phyloP scores from a whole-genome alignment of 371 early-diverging fungal genomes.

The Entomophthora muscae region DNA sequence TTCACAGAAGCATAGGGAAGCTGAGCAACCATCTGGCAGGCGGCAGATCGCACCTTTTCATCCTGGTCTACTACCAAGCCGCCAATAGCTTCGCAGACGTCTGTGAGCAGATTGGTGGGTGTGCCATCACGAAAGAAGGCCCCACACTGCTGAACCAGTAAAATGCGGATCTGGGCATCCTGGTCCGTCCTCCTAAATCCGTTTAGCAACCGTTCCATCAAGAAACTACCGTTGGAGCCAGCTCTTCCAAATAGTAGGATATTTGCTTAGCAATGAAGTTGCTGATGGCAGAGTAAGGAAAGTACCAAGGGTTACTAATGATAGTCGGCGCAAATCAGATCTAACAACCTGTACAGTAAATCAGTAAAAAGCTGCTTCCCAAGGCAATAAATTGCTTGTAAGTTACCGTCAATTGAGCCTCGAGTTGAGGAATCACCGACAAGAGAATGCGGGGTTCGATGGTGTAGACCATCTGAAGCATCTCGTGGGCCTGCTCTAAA shows the following conservation, averaged over 20 bases:
- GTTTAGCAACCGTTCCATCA: no score
- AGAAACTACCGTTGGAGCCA: slow-evolving; percentile 39
- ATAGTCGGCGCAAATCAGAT: slow-evolving; percentile 49
- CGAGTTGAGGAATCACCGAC: slow-evolving; percentile 85
- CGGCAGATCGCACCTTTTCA: slow-evolving; percentile 71
- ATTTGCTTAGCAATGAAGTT: slow-evolving; percentile 38
- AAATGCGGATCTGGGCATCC: slow-evolving; percentile 34
- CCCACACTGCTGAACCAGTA: slow-evolving; percentile 52
- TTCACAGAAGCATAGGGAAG: slow-evolving; percentile 34
- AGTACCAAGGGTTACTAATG: slow-evolving; percentile 60
- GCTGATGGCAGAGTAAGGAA: slow-evolving; percentile 55
- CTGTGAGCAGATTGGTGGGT: slow-evolving; percentile 17
- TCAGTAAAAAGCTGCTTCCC: neutral
- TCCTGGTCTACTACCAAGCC: slow-evolving; percentile 76
- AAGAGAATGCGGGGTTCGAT: slow-evolving; percentile 56
- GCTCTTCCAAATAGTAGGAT: slow-evolving; percentile 68
- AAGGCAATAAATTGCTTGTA: neutral
- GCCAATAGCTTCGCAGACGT: slow-evolving; percentile 20
- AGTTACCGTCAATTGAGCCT: slow-evolving; percentile 58
- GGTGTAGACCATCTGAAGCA: slow-evolving; percentile 60
- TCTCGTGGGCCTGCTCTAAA: slow-evolving; percentile 46
- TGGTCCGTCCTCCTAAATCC: slow-evolving; percentile 66
- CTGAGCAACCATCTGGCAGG: slow-evolving; percentile 43
- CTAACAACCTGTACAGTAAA: slow-evolving; percentile 26
- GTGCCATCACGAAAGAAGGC: slow-evolving; percentile 46